Percentiles rank a stretch among this genome's conserved stretches.
These are phyloP conservation scores for Albizia julibrissin DNA, from an alignment of 306 rosid genomes.

Conservation along the genomic window DNA sequence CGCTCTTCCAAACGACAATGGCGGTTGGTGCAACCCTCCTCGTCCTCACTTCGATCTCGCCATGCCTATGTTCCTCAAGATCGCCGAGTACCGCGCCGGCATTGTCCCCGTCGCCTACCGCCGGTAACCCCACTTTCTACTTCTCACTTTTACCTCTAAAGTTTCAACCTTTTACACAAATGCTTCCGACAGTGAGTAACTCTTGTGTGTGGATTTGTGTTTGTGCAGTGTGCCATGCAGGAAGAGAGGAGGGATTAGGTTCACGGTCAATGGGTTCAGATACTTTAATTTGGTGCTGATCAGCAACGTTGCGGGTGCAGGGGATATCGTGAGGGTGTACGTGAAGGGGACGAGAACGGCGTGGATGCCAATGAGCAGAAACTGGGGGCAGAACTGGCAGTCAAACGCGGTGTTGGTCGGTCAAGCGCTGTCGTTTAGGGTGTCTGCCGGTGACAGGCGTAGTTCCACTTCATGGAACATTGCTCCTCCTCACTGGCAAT, in stretches of 20 bases:
- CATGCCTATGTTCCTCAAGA: slow-evolving; percentile 98
- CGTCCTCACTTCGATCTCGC: slow-evolving; percentile 96
- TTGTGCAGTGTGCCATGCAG: slow-evolving; percentile 92
- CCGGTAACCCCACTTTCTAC: slow-evolving; percentile 42
- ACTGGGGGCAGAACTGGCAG: slow-evolving; percentile 99
- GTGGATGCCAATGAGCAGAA: slow-evolving; percentile 89
- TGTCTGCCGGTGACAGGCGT: slow-evolving; percentile 83
- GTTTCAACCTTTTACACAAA: neutral
- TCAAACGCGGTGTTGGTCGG: slow-evolving; percentile 87
- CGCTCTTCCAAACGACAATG: slow-evolving; percentile 91
- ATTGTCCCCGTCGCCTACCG: slow-evolving; percentile 95
- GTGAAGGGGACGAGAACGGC: slow-evolving; percentile 74
- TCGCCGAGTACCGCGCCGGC: slow-evolving; percentile 96
- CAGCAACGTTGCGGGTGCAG: slow-evolving; percentile 96
- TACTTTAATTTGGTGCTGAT: slow-evolving; percentile 87
- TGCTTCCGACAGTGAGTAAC: neutral
- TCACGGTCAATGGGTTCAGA: slow-evolving; percentile 81
- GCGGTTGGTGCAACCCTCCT: slow-evolving; percentile 99
- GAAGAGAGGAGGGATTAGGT: slow-evolving; percentile 86
- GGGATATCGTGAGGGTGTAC: slow-evolving; percentile 73
- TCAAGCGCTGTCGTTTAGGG: slow-evolving; percentile 75
- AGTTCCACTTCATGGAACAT: slow-evolving; percentile 92
- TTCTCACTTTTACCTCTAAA: neutral
- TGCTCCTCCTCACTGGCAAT: slow-evolving; percentile 80
- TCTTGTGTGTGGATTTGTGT: neutral